Percentiles rank a stretch among this genome's conserved stretches.
Evolutionary conservation across 495 filamentous ascomycete species (phyloP).

Genomic region (Lasiosphaeria ovina): DNA sequence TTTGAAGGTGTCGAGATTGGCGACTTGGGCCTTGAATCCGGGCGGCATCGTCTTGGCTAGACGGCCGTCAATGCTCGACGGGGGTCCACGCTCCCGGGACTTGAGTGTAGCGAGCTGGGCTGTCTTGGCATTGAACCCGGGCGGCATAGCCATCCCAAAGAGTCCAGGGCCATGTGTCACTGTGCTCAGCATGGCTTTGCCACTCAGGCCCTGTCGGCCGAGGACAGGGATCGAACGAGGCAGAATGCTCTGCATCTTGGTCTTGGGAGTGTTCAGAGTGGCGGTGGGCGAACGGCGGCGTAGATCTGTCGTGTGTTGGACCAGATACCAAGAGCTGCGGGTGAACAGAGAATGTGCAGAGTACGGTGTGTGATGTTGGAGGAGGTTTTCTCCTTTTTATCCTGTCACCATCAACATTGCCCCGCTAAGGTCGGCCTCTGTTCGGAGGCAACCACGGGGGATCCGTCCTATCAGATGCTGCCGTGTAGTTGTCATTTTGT

Average conservation of each 20-base stretch:
- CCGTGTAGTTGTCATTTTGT: constrained; percentile 2
- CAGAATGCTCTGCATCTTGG: constrained; percentile 10
- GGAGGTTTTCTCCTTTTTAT: background rate
- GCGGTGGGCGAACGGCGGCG: background rate
- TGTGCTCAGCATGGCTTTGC: constrained; percentile 20
- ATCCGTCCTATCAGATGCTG: background rate
- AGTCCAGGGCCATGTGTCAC: constrained; percentile 7
- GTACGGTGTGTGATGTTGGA: too few species aligned
- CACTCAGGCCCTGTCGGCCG: constrained; percentile 6
- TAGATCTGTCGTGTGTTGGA: background rate
- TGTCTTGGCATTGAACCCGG: constrained; percentile 16
- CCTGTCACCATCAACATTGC: background rate
- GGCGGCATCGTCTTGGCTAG: constrained; percentile 36
- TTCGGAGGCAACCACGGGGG: constrained; percentile 6
- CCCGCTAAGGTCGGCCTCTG: constrained; percentile 1
- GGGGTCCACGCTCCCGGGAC: background rate
- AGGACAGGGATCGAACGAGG: constrained; percentile 7
- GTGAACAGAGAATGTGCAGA: too few species aligned
- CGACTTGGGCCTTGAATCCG: constrained; percentile 32
- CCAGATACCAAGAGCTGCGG: too few species aligned
- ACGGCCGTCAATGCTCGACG: background rate
- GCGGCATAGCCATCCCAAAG: constrained; percentile 19
- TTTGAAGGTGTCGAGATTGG: constrained; percentile 34
- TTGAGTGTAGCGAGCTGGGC: constrained; percentile 16
- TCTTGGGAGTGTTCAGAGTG: background rate